Evolutionary conservation across 1,139 yeast genomes (phyloP).

Genomic region (Diutina sp.): DNA sequence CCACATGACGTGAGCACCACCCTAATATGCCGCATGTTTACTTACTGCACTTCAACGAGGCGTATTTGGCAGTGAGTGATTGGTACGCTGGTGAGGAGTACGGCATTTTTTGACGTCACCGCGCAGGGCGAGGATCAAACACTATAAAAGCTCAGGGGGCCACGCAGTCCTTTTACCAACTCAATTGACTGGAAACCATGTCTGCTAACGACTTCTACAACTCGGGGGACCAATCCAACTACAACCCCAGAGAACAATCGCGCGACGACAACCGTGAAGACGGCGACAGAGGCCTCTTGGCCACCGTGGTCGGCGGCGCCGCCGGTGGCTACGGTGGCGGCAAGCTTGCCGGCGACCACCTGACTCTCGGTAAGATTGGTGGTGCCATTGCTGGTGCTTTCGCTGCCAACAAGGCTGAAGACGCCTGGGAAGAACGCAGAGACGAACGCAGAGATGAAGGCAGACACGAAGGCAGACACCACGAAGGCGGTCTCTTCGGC

Average conservation of each 20-base stretch:
- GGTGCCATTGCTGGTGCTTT: conserved; percentile 55
- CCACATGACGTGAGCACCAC: not conserved
- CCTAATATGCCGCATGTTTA: no score
- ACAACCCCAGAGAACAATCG: not conserved
- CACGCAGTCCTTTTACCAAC: not conserved
- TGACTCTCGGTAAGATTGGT: conserved; percentile 37
- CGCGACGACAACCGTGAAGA: not conserved
- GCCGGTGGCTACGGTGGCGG: conserved; percentile 25
- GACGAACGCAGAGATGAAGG: not conserved
- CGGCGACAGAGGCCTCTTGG: not conserved
- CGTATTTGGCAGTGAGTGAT: no score
- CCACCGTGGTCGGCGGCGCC: conserved; percentile 1
- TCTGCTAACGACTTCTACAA: conserved; percentile 2
- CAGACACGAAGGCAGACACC: not conserved
- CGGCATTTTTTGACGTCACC: not conserved
- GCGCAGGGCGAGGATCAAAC: not conserved
- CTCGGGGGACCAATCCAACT: conserved; percentile 1
- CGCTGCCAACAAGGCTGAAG: conserved; percentile 42
- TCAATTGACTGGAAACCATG: not conserved
- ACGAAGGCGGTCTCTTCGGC: not conserved
- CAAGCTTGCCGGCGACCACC: conserved; percentile 7
- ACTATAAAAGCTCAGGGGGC: not conserved
- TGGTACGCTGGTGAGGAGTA: no score
- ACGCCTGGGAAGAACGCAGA: conserved; percentile 9
- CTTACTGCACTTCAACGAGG: no score